These are phyloP conservation scores for Aspergillus neotritici DNA, from an alignment of 2,329 filamentous ascomycete species.

Conservation along the genomic window DNA sequence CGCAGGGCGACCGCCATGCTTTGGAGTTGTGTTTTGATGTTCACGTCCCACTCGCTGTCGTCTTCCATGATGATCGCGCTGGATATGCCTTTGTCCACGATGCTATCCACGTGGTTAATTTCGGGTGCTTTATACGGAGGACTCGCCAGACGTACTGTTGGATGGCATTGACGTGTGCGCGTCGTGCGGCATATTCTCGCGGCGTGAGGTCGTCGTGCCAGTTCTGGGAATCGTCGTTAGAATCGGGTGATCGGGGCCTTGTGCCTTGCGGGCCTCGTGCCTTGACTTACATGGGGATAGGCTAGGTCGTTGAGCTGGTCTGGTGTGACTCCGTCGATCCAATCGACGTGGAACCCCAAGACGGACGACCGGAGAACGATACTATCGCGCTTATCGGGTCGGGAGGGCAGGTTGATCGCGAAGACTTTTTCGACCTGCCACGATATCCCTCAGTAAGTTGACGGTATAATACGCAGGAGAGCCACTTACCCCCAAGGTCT, in stretches of 20 bases:
- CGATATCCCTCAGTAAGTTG: neutral
- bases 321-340: conserved; percentile 13
- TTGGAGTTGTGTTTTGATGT: conserved; percentile 13
- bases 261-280: neutral
- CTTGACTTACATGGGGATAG: conserved; percentile 15
- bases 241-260: too few species aligned
- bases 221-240: conserved; percentile 8
- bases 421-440: conserved; percentile 16
- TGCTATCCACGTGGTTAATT: conserved; percentile 1
- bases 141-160: conserved; percentile 10
- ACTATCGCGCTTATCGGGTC: conserved; percentile 19
- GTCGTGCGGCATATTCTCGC: conserved; percentile 16
- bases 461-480: neutral
- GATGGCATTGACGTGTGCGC: conserved; percentile 18
- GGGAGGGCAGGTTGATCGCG: conserved; percentile 15
- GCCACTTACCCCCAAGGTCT: conserved; percentile 6
- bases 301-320: conserved; percentile 13
- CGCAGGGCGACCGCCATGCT: conserved; percentile 7
- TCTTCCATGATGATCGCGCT: conserved; percentile 17
- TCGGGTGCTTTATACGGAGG: neutral
- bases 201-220: conserved; percentile 15
- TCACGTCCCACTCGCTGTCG: conserved; percentile 12
- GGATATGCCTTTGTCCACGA: conserved; percentile 10
- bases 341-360: conserved; percentile 13
- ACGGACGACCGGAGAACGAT: conserved; percentile 18